Percentiles rank a stretch among this genome's conserved stretches.
These are phyloP conservation scores for Chloris gayana DNA, from an alignment of 176 grass and related monocot genomes.

Conservation along the genomic window DNA sequence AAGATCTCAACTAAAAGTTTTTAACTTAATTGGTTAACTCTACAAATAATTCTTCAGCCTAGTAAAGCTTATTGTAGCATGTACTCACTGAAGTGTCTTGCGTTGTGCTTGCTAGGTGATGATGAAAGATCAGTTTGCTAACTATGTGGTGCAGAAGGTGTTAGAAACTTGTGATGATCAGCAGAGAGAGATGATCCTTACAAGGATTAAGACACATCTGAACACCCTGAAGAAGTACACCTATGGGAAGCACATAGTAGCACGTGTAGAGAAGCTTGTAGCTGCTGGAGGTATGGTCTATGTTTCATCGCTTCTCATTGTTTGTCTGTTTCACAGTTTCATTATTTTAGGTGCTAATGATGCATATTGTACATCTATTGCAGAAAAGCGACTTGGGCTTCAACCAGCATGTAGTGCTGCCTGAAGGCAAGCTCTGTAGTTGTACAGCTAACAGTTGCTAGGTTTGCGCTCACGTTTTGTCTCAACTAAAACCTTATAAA, in stretches of 20 bases:
- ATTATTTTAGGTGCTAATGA: background rate
- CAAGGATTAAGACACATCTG: conserved; percentile 80
- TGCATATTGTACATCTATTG: background rate
- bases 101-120: conserved; percentile 54
- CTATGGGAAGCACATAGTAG: conserved; percentile 89
- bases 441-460: conserved; percentile 90
- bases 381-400: conserved; percentile 76
- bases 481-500: conserved; percentile 43
- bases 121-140: conserved; percentile 96
- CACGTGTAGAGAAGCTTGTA: conserved; percentile 85
- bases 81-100: background rate
- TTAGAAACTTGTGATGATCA: conserved; percentile 87
- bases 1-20: background rate
- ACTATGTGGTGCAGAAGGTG: conserved; percentile 95
- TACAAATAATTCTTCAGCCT: background rate
- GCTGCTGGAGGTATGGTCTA: conserved; percentile 68
- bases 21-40: background rate
- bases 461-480: conserved; percentile 57
- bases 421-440: conserved; percentile 45
- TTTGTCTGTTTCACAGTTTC: background rate
- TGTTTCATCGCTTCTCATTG: background rate
- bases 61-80: background rate
- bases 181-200: conserved; percentile 85
- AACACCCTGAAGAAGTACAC: conserved; percentile 92
- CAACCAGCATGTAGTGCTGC: conserved; percentile 52